Percentiles rank a stretch among this genome's conserved stretches.
Conservation (phyloP, 73 alveolate genomes). For the Tetrahymena malaccensis region DNA sequence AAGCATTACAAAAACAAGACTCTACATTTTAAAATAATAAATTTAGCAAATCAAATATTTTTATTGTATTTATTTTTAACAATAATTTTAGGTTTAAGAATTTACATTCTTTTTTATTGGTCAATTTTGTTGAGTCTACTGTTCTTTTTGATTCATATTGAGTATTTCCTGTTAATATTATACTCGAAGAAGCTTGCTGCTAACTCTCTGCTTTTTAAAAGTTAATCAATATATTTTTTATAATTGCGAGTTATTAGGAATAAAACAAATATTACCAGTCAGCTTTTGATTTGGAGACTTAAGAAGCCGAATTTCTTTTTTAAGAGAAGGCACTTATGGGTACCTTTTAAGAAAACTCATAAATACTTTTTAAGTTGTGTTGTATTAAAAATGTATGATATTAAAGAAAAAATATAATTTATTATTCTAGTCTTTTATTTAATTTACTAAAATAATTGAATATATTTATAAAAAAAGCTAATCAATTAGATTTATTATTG, state of each 20-base stretch:
- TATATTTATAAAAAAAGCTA: neutral
- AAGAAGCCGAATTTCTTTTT: neutral
- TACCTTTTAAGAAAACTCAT: neutral
- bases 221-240: neutral
- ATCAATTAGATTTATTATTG: neutral
- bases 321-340: neutral
- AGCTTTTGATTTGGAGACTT: neutral
- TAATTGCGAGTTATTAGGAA: neutral
- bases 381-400: neutral
- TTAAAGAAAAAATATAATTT: neutral
- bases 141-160: neutral
- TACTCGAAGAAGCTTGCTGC: neutral
- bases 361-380: neutral
- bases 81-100: neutral
- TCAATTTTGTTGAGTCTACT: neutral
- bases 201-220: neutral
- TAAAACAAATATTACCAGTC: neutral
- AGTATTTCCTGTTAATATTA: neutral
- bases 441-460: neutral
- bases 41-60: neutral
- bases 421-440: neutral
- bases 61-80: neutral
- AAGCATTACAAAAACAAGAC: neutral
- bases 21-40: neutral
- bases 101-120: neutral